Percentiles rank a stretch among this genome's conserved stretches.
Conservation (phyloP, 1,139 yeast species). For the Wickerhamomyces sp. region DNA sequence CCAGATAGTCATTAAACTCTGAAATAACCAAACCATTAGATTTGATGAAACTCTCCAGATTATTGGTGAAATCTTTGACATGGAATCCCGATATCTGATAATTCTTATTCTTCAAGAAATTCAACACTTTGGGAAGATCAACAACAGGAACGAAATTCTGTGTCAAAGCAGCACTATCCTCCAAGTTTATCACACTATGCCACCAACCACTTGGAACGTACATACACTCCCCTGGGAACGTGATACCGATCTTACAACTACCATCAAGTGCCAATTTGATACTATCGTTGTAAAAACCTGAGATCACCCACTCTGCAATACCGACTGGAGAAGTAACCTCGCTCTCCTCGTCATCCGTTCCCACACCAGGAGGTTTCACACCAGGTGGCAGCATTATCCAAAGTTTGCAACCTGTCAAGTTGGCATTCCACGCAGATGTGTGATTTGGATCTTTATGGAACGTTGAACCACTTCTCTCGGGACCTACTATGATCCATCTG, state of each 20-base stretch:
- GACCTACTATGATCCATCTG: slow-evolving; percentile 86
- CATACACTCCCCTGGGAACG: slow-evolving; percentile 80
- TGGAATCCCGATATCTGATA: slow-evolving; percentile 80
- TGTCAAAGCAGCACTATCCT: slow-evolving; percentile 75
- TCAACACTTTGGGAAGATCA: slow-evolving; percentile 52
- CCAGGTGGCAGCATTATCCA: slow-evolving; percentile 89
- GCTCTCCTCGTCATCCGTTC: slow-evolving; percentile 69
- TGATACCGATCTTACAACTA: slow-evolving; percentile 59
- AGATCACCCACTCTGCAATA: slow-evolving; percentile 82
- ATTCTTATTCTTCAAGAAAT: slow-evolving; percentile 61
- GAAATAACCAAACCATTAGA: slow-evolving; percentile 10
- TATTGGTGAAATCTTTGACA: slow-evolving; percentile 41
- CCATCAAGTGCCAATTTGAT: slow-evolving; percentile 30
- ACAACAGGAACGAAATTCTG: slow-evolving; percentile 78
- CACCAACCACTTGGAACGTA: slow-evolving; percentile 96
- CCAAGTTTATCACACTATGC: slow-evolving; percentile 84
- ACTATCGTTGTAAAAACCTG: slow-evolving; percentile 70
- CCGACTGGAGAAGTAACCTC: slow-evolving; percentile 93
- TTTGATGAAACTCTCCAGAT: slow-evolving; percentile 29
- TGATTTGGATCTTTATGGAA: slow-evolving; percentile 92
- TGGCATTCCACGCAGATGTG: slow-evolving; percentile 88
- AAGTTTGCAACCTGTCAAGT: slow-evolving; percentile 66
- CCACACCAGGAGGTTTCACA: slow-evolving; percentile 79
- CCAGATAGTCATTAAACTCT: slow-evolving; percentile 22
- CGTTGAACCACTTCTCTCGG: slow-evolving; percentile 75